A percentile compares a stretch with the other conserved stretches of the same genome.
These are phyloP conservation scores for Sambucus nigra DNA, from an alignment of 129 eudicot species.

Conservation along the genomic window DNA sequence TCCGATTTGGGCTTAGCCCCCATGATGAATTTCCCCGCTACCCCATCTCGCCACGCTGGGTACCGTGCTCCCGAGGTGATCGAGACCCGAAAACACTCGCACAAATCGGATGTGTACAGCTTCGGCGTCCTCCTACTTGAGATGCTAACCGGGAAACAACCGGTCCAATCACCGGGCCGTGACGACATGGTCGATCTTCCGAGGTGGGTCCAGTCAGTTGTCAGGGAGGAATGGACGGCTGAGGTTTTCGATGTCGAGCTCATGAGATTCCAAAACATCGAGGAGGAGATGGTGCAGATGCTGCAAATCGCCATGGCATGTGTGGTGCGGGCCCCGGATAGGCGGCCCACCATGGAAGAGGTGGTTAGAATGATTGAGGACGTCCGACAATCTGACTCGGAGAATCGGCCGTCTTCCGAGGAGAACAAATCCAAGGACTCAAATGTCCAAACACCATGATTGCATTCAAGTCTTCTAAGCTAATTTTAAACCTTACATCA, in stretches of 20 bases:
- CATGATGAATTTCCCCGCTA: constrained; percentile 57
- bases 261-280: constrained; percentile 63
- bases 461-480: constrained; percentile 7
- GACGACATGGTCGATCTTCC: constrained; percentile 82
- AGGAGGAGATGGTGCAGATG: constrained; percentile 95
- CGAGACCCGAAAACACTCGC: constrained; percentile 65
- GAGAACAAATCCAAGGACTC: constrained; percentile 50
- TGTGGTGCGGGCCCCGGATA: constrained; percentile 58
- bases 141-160: constrained; percentile 80
- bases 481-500: too few relatives aligned
- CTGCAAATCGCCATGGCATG: constrained; percentile 89
- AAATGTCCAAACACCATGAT: constrained; percentile 54
- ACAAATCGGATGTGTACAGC: constrained; percentile 85
- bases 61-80: constrained; percentile 85
- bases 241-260: constrained; percentile 81
- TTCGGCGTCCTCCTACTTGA: constrained; percentile 77
- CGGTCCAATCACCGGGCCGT: constrained; percentile 67
- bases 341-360: constrained; percentile 68
- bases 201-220: constrained; percentile 91
- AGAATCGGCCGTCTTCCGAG: constrained; percentile 70
- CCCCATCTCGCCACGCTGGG: constrained; percentile 58
- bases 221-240: constrained; percentile 90
- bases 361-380: constrained; percentile 81
- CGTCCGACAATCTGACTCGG: constrained; percentile 63
- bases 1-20: constrained; percentile 73